phyloP scores from a whole-genome alignment of 176 grass and related monocot genomes.

The Chrysopogon serrulatus region DNA sequence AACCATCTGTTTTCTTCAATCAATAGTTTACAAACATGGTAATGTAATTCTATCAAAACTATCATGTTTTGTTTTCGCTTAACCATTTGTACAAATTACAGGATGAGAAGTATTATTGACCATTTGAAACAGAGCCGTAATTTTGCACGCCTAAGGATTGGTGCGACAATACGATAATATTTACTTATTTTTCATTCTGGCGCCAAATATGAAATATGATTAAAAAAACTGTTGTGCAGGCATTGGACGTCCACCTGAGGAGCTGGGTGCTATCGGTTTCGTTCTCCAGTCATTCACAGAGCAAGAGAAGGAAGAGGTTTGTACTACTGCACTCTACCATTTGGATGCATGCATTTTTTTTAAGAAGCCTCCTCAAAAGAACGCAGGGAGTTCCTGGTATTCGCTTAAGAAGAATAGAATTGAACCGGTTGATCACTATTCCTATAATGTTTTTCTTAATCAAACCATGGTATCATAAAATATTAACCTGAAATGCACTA shows the following conservation, averaged over 20 bases:
- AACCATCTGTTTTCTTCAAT: not conserved
- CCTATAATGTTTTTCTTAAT: not conserved
- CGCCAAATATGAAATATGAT: not conserved
- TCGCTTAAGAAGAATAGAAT: too few relatives aligned
- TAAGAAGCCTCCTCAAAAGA: too few relatives aligned
- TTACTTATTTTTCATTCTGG: not conserved
- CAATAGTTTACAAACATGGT: not conserved
- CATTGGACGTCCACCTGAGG: constrained; percentile 65
- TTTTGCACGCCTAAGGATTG: constrained; percentile 72
- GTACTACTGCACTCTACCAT: not conserved
- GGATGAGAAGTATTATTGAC: constrained; percentile 73
- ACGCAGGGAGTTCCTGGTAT: too few relatives aligned
- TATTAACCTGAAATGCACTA: not conserved
- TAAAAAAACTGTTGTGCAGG: constrained; percentile 25
- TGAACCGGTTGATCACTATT: not conserved
- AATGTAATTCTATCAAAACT: too few relatives aligned
- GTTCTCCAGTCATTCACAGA: constrained; percentile 56
- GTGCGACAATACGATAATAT: constrained; percentile 14
- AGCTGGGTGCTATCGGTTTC: constrained; percentile 58
- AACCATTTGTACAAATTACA: constrained; percentile 10
- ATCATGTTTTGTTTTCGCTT: too few relatives aligned
- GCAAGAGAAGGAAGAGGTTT: constrained; percentile 77
- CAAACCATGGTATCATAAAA: not conserved
- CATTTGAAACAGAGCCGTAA: constrained; percentile 60
- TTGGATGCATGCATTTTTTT: not conserved